Evolutionary conservation across 2,329 filamentous ascomycete species (phyloP).

Genomic region (Aureobasidium melanogenum): DNA sequence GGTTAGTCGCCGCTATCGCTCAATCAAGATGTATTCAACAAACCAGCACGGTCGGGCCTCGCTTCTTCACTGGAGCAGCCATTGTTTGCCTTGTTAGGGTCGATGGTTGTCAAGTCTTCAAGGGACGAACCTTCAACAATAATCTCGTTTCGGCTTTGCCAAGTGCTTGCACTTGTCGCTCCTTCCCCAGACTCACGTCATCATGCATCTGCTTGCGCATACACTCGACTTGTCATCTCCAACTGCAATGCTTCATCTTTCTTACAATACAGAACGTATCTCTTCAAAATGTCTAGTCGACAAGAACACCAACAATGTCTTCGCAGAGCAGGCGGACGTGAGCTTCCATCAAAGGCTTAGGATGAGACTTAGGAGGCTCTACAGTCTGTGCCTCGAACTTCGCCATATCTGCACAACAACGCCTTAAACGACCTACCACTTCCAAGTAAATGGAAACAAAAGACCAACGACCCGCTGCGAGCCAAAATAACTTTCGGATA

Average conservation of each 20-base stretch:
- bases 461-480: background rate
- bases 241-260: background rate
- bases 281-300: slow-evolving; percentile 3
- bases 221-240: background rate
- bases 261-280: slow-evolving; percentile 11
- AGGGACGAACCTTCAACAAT: background rate
- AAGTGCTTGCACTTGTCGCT: slow-evolving; percentile 1
- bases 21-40: background rate
- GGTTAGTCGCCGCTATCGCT: background rate
- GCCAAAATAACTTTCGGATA: too few species aligned
- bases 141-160: slow-evolving; percentile 1
- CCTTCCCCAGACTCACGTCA: slow-evolving; percentile 3
- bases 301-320: background rate
- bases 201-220: background rate
- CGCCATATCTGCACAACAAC: background rate
- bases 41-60: slow-evolving; percentile 38
- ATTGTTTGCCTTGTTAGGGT: background rate
- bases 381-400: background rate
- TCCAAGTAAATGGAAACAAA: background rate
- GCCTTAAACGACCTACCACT: background rate
- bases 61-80: slow-evolving; percentile 16
- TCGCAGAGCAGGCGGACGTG: background rate
- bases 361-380: background rate
- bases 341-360: background rate
- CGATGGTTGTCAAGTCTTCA: background rate